Base-by-base conservation (phyloP, 257 asterid species). In the Echites panduratus region DNA sequence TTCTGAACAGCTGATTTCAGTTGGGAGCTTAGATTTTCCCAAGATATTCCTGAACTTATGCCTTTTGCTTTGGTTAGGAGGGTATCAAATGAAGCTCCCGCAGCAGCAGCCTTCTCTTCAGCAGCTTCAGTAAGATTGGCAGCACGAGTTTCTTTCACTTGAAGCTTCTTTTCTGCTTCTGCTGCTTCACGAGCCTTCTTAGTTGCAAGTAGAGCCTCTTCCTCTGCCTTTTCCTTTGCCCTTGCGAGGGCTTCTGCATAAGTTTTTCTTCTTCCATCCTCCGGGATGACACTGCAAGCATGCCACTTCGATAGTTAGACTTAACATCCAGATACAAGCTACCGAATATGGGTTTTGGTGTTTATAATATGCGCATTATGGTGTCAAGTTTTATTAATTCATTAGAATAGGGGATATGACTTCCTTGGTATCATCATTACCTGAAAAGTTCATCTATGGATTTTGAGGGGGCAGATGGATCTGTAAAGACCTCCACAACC, bases 401-500 rank as follows among this genome's bases (percentile, higher is more conserved):
- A 20, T 29, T 38, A 32, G 50, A 54, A 54, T 4, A 52, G 62
- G 9, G 29, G 27, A 19, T n/a, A 6, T 40, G 1, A 64, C 44
- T 13, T 68, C 43, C 24, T 58, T 47, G 32, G 17, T 40, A 59
- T 40, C 27, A 61, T 66, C 38, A 17, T 49, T 82, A 93, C 98
- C 96, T 87, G 76, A 94, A 83, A 68, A 80, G 91, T 76, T 94
- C 96, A 27, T 74, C 78, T 68, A 87, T 79, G 59, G 89, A 66
- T 73, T 82, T 84, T 8, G 81, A 75, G 41, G 94, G 79, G 71
- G 97, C 99, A 45, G 89, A 85, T 76, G 99, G 95, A 91, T 88
- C 85, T 56, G 92, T 80, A 73, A n/a, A 86, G 68, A 89, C 97
- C 83, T 88, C 86, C 77, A 94, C 96, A 77, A 91, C 98, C 98